Base-by-base conservation (phyloP, 2,329 filamentous ascomycete genomes). In the Penicillium sp. region DNA sequence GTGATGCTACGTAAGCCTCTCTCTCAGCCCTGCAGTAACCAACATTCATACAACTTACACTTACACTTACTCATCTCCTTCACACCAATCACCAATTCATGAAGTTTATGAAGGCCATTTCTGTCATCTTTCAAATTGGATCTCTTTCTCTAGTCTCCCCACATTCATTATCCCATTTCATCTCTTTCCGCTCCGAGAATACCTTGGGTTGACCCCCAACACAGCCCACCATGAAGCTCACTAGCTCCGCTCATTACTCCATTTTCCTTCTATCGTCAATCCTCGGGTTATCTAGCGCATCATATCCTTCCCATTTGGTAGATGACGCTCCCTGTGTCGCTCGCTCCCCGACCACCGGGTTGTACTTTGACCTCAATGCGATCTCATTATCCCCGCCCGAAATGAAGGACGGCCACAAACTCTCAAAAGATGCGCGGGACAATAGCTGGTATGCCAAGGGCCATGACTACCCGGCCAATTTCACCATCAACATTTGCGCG, bases 301-400 rank as follows among this genome's bases (percentile, higher is more conserved):
- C 48, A 37, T 71, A 76, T 37, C 68, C 74, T 57, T 65, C 75
- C 62, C 70, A 78, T 67, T 56, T 65, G 9, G 71, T 72, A 39
- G 68, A 79, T 57, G 65, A 74, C n/a, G 77, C 79, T 52, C 80
- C 84, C 58, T 87, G 85, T 68, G 85, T 84, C n/a, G 81, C 84
- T 54, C 79, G 80, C 59, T 86, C 83, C 25, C 80, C 83, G 4
- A 79, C 77, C n/a, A 81, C 79, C 13, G 83, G 84, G 54, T 76
- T 81, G 52, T 87, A 84, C 75, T 87, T 85, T 72, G 84, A 87
- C 65, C 76, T 87, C 29, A 85, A 79, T 61, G 75, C 80, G 8
- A 78, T 87, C 60, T 79, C 79, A 31, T 70, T 85, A 50, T 73
- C 73, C 37, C 78, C 79, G 34, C 79, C 81, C 13, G 68, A 70